Conservation (phyloP, 1,284 basidiomycete species). For the Phaffia rhodozyma region DNA sequence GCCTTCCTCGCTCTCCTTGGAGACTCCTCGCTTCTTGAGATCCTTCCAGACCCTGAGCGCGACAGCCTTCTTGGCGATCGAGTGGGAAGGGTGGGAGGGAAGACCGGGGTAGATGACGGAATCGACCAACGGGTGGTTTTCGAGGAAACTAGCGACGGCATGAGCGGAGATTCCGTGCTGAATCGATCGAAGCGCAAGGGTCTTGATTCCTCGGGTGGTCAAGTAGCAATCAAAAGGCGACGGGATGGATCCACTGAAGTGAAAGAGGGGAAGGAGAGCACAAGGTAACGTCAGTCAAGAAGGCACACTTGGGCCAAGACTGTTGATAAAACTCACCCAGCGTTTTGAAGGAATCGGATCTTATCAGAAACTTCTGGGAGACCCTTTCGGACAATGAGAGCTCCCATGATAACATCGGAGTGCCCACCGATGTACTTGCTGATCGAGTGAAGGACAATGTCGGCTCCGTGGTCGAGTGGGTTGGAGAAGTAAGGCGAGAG, state of each 20-base stretch:
- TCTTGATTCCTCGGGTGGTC: constrained; percentile 82
- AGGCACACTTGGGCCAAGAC: not conserved
- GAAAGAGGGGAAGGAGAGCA: not conserved
- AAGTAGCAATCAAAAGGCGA: constrained; percentile 86
- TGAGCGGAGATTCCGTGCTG: constrained; percentile 77
- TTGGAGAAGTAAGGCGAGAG: constrained; percentile 83
- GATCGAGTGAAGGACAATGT: constrained; percentile 63
- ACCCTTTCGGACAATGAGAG: constrained; percentile 47
- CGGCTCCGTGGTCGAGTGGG: constrained; percentile 72
- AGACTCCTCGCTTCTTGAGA: constrained; percentile 41
- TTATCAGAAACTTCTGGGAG: constrained; percentile 40
- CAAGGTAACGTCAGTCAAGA: not conserved
- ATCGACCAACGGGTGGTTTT: constrained; percentile 47
- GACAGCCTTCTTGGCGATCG: constrained; percentile 48
- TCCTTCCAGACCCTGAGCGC: constrained; percentile 58
- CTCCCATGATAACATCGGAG: constrained; percentile 81
- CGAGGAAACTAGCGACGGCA: constrained; percentile 55
- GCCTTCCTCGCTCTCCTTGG: constrained; percentile 35
- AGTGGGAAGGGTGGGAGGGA: constrained; percentile 46
- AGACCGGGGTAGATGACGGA: constrained; percentile 81
- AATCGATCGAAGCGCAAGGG: constrained; percentile 73
- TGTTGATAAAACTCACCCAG: constrained; percentile 30
- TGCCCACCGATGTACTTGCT: constrained; percentile 94
- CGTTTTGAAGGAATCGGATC: constrained; percentile 83
- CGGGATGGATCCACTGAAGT: constrained; percentile 62